Percentiles rank a stretch among this genome's conserved stretches.
These are phyloP conservation scores for Stromatinia cepivora DNA, from an alignment of 2,329 filamentous ascomycete genomes.

Conservation along the genomic window DNA sequence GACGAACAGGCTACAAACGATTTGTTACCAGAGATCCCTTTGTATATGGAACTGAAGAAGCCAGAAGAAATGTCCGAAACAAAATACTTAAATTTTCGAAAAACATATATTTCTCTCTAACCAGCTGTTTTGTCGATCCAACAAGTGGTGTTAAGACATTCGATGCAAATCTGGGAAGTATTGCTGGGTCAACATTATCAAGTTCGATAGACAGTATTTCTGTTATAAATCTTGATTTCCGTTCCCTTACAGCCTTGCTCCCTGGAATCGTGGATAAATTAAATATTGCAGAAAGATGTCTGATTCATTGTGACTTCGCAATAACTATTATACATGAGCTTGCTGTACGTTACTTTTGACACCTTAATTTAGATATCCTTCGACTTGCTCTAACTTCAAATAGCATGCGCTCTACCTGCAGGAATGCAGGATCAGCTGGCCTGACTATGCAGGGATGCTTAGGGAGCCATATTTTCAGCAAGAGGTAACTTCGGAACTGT, in stretches of 20 bases:
- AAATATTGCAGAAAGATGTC: constrained; percentile 11
- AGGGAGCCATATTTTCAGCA: background rate
- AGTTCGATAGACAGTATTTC: background rate
- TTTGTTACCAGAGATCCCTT: background rate
- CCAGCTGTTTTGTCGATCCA: background rate
- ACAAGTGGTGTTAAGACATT: background rate
- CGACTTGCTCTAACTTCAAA: background rate
- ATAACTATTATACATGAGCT: constrained; percentile 22
- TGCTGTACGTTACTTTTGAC: constrained; percentile 1
- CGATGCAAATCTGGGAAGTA: background rate
- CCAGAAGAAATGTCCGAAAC: background rate
- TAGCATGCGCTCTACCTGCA: constrained; percentile 2
- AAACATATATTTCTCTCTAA: background rate
- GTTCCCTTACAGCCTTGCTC: constrained; percentile 8
- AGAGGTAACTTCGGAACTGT: constrained; percentile 11
- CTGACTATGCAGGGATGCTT: background rate
- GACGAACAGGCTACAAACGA: background rate
- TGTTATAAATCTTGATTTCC: background rate
- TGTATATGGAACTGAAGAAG: background rate
- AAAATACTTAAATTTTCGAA: background rate
- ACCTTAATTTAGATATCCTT: too few relatives aligned
- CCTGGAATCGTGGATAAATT: constrained; percentile 10
- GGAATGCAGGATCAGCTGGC: background rate
- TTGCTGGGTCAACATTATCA: background rate
- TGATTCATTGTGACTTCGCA: background rate